Conservation (phyloP, 306 rosid species). For the Trichosanthes truncata region DNA sequence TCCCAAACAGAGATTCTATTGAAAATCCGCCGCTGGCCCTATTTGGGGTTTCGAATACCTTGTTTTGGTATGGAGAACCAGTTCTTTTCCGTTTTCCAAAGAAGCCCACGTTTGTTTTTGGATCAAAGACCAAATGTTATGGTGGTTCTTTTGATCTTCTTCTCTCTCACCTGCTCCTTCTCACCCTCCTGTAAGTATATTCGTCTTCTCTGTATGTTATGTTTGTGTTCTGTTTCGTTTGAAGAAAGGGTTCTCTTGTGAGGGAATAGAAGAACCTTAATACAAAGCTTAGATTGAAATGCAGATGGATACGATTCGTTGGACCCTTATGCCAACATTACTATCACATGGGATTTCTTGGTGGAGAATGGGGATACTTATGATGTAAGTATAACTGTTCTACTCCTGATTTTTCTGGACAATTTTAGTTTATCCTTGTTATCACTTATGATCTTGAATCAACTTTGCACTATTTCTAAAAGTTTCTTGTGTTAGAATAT, state of each 20-base stretch:
- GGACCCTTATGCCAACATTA: slow-evolving; percentile 61
- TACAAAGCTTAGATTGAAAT: slow-evolving; percentile 11
- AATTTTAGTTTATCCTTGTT: background rate
- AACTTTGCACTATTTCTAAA: background rate
- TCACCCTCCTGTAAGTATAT: slow-evolving; percentile 42
- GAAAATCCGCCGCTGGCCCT: background rate
- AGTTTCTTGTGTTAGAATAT: background rate
- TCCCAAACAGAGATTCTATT: background rate
- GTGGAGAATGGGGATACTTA: slow-evolving; percentile 23
- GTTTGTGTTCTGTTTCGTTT: background rate
- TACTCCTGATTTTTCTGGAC: background rate
- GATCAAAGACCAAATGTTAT: slow-evolving; percentile 15
- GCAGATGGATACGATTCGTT: slow-evolving; percentile 67
- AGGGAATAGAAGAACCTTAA: background rate
- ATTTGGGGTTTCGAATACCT: background rate
- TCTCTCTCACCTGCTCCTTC: slow-evolving; percentile 20
- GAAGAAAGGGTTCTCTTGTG: background rate
- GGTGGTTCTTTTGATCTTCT: slow-evolving; percentile 18
- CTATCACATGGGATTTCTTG: slow-evolving; percentile 59
- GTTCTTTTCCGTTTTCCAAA: background rate
- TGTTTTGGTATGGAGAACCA: background rate
- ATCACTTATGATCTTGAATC: background rate
- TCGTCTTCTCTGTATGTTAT: background rate
- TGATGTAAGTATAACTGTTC: slow-evolving; percentile 29
- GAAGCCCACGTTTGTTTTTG: slow-evolving; percentile 13